Evolutionary conservation across 2,329 filamentous ascomycete genomes (phyloP).

Genomic region (Fusarium pseudocircinatum): DNA sequence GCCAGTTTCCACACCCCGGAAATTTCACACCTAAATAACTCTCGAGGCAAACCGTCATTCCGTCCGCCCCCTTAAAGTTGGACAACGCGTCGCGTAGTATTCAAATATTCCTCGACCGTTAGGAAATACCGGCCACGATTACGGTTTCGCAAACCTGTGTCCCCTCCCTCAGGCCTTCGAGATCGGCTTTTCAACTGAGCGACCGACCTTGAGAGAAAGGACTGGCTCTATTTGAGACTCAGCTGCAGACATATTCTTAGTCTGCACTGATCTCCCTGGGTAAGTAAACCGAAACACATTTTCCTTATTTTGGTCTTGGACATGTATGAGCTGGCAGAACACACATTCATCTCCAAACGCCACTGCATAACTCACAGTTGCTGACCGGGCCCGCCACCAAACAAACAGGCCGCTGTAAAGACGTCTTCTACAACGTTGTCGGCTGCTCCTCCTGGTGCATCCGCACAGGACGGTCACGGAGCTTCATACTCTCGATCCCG

Average conservation of each 20-base stretch:
- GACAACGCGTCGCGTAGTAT: constrained; percentile 49
- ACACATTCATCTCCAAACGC: constrained; percentile 38
- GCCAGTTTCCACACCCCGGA: constrained; percentile 38
- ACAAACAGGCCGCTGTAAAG: constrained; percentile 55
- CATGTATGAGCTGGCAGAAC: constrained; percentile 30
- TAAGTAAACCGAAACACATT: constrained; percentile 45
- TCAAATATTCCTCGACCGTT: constrained; percentile 27
- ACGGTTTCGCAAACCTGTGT: constrained; percentile 30
- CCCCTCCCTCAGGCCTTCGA: constrained; percentile 35
- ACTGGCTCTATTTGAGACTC: constrained; percentile 56
- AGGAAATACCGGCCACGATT: constrained; percentile 27
- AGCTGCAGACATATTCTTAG: constrained; percentile 66
- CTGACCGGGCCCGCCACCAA: constrained; percentile 38
- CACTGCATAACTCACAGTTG: constrained; percentile 35
- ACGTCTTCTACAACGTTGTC: constrained; percentile 65
- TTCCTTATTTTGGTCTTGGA: constrained; percentile 19
- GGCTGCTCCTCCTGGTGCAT: constrained; percentile 65
- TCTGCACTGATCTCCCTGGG: constrained; percentile 71
- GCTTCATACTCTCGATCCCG: constrained; percentile 48
- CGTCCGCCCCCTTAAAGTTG: constrained; percentile 43
- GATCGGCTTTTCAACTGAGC: constrained; percentile 37
- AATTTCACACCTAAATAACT: constrained; percentile 36
- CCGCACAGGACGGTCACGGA: constrained; percentile 66
- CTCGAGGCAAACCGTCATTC: constrained; percentile 36
- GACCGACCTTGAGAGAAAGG: constrained; percentile 44